phyloP scores from a whole-genome alignment of 192 early-diverging fungal species.

The Linnemannia exigua region DNA sequence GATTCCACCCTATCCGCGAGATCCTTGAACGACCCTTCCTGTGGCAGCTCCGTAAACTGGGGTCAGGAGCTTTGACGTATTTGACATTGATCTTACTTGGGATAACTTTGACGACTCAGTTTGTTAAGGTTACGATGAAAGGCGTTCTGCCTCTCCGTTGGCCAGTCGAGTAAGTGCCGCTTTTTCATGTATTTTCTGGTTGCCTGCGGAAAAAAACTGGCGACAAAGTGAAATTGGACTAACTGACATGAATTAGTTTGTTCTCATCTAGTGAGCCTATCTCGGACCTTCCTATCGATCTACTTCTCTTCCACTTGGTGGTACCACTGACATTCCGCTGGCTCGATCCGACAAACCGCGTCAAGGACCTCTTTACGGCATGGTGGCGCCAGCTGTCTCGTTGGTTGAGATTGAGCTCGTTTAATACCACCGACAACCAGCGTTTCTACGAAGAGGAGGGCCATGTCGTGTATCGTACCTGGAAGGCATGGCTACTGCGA shows the following conservation, averaged over 20 bases:
- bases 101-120: constrained; percentile 68
- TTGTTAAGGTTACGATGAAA: constrained; percentile 43
- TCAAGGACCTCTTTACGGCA: constrained; percentile 64
- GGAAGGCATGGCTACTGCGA: constrained; percentile 66
- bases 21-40: constrained; percentile 84
- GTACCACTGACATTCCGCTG: constrained; percentile 75
- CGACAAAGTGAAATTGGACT: constrained; percentile 19
- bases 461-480: constrained; percentile 61
- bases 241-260: constrained; percentile 33
- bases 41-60: constrained; percentile 87
- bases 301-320: constrained; percentile 81
- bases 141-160: constrained; percentile 73
- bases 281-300: constrained; percentile 83
- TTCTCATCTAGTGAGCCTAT: constrained; percentile 68
- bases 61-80: constrained; percentile 87
- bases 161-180: constrained; percentile 76
- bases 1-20: constrained; percentile 94
- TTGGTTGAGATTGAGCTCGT: constrained; percentile 80
- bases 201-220: background rate
- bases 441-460: constrained; percentile 83
- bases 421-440: constrained; percentile 70
- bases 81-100: constrained; percentile 78
- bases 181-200: background rate
- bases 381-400: constrained; percentile 85
- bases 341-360: constrained; percentile 71